phyloP scores from a whole-genome alignment of 176 grass and related monocot genomes.

The Aegilops umbellulata region DNA sequence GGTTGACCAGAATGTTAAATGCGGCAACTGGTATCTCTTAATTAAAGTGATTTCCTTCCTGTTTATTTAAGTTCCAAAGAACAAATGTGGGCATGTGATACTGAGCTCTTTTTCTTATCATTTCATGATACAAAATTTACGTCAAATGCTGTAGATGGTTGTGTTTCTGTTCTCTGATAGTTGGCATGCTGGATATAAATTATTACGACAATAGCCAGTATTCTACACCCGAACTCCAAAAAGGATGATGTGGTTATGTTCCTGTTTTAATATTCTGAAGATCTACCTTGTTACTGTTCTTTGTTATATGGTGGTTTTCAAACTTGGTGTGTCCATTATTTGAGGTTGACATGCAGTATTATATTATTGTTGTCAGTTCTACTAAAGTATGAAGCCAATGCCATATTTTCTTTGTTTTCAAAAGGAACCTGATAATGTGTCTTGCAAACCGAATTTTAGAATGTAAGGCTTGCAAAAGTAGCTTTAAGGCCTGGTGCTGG shows the following conservation, averaged over 20 bases:
- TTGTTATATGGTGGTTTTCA: neutral
- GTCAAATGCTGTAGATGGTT: constrained; percentile 2
- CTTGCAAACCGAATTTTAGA: constrained; percentile 54
- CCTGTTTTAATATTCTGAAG: constrained; percentile 9
- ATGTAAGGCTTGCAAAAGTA: constrained; percentile 87
- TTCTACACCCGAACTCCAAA: neutral
- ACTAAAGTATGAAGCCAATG: constrained; percentile 3
- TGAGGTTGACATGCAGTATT: constrained; percentile 10
- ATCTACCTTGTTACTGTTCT: neutral
- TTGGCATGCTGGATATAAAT: neutral
- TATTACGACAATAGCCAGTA: neutral
- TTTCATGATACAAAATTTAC: constrained; percentile 17
- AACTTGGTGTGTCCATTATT: neutral
- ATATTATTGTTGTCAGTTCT: neutral
- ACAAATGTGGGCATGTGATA: neutral
- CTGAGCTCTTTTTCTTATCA: neutral
- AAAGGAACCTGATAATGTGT: constrained; percentile 7
- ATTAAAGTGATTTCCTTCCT: neutral
- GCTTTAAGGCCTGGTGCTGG: constrained; percentile 90
- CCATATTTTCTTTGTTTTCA: constrained; percentile 2
- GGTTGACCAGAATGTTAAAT: constrained; percentile 1
- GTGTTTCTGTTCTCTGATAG: neutral
- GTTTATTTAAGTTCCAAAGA: neutral
- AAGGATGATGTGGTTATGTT: neutral
- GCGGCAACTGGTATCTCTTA: neutral